phyloP scores from a whole-genome alignment of 2,329 filamentous ascomycete species.

The Sphaerostilbella broomeana region DNA sequence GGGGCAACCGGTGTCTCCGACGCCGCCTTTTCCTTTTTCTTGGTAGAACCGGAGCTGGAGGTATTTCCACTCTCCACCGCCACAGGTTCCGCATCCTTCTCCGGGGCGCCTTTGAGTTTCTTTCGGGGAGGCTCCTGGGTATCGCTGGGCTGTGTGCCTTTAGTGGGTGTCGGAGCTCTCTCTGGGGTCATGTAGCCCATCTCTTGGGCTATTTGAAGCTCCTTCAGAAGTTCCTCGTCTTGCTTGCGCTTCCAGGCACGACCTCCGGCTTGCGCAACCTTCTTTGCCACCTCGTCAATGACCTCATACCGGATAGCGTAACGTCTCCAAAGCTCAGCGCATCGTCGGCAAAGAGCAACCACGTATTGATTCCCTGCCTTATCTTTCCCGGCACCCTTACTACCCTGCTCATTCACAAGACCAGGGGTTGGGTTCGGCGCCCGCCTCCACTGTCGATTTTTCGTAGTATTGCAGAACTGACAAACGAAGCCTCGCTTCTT shows the following conservation, averaged over 20 bases:
- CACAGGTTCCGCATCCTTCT: constrained; percentile 44
- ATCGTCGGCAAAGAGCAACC: constrained; percentile 80
- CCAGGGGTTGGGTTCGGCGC: constrained; percentile 70
- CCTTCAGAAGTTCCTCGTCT: constrained; percentile 82
- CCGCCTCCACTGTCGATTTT: constrained; percentile 83
- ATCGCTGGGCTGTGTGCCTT: constrained; percentile 20
- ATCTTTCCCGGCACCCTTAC: constrained; percentile 60
- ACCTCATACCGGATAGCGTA: constrained; percentile 97
- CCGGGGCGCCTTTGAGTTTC: constrained; percentile 52
- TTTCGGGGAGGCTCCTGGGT: constrained; percentile 53
- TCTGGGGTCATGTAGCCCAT: constrained; percentile 40
- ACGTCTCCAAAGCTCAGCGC: constrained; percentile 87
- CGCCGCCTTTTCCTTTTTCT: constrained; percentile 56
- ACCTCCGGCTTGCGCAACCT: constrained; percentile 71
- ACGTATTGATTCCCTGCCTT: constrained; percentile 63
- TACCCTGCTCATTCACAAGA: constrained; percentile 56
- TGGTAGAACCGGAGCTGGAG: constrained; percentile 26
- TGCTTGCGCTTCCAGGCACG: constrained; percentile 82
- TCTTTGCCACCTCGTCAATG: constrained; percentile 82
- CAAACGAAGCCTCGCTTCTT: constrained; percentile 83
- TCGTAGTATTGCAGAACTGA: constrained; percentile 80
- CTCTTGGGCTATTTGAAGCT: constrained; percentile 60
- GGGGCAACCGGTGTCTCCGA: constrained; percentile 55
- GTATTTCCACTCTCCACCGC: constrained; percentile 40
- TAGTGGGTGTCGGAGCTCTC: constrained; percentile 33